Base-by-base conservation (phyloP, 2,329 filamentous ascomycete genomes). In the Xylariales sp. region DNA sequence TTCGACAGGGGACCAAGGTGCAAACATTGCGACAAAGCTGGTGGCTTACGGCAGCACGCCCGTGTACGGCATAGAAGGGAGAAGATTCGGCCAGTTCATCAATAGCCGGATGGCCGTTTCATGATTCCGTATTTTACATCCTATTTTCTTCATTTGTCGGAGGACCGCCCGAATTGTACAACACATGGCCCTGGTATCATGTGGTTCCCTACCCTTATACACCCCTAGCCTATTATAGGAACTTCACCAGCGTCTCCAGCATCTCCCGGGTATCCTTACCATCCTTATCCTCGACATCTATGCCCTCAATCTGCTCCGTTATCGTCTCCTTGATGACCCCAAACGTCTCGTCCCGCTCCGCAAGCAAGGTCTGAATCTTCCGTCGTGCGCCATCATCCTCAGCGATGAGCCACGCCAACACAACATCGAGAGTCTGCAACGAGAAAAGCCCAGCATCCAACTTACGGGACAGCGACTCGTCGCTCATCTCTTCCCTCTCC, bases 331-430 rank as follows among this genome's bases (percentile, higher is more conserved):
- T 80, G 16, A 97, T 63, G 12, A 80, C 69, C 4, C 58, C 68
- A 14, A 95, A 57, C 6, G 71, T 69, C 56, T 88, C 83, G 50
- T 85, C 85, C 15, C 76, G 72, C 46, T 88, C 83, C 1, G 74
- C 78, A 29, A 96, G 65, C 4, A 85, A 63, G 16, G 71, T 65
- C 37, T 71, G 63, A 22, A 95, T 80, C 53, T 74, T 84, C 42
- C 66, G 70, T 52, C 73, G 78, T 1, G 88, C 86, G 0, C 87
- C 88, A 24, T 72, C 73, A 55, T 98, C 93, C 64, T 98, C 93
- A 1, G 90, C 93, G 6, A 88, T 75, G 22, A 97, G 72, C 93
- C 93, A 98, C 10, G 90, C 87, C 21, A 98, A 64, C 21, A 93
- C 79, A 1, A 89, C 76, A 66, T 97, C 91, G 33, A 93, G 78